These are phyloP conservation scores for Nasturtium officinale DNA, from an alignment of 345 rosid genomes.

Conservation along the genomic window DNA sequence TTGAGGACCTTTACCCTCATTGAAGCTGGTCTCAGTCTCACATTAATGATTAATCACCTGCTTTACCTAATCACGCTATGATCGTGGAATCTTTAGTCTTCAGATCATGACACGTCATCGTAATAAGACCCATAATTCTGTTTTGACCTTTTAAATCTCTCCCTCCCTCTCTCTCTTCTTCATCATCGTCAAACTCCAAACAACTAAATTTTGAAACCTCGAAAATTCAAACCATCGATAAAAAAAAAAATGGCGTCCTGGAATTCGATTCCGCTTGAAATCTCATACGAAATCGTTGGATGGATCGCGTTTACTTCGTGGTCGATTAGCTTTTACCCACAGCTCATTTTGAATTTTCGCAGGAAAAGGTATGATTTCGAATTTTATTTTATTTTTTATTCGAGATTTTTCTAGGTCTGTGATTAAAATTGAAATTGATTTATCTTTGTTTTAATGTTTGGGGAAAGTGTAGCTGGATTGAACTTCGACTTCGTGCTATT, in stretches of 20 bases:
- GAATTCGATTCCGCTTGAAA: constrained; percentile 78
- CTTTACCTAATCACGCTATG: neutral
- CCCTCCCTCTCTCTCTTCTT: neutral
- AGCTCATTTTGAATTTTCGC: constrained; percentile 75
- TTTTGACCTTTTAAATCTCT: neutral
- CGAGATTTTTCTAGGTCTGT: neutral
- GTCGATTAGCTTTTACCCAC: constrained; percentile 91
- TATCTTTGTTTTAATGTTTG: neutral
- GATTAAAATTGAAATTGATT: neutral
- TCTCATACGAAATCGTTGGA: constrained; percentile 64
- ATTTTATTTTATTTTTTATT: too few relatives aligned
- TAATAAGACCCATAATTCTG: constrained; percentile 1
- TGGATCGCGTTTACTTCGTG: constrained; percentile 83
- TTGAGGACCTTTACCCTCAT: too few relatives aligned
- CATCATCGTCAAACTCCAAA: neutral
- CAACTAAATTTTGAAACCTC: neutral
- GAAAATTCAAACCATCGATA: neutral
- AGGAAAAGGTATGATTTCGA: constrained; percentile 50
- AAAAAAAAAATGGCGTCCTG: constrained; percentile 60
- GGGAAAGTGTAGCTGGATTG: constrained; percentile 79
- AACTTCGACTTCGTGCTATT: constrained; percentile 85
- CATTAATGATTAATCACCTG: constrained; percentile 17
- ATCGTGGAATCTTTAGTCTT: neutral
- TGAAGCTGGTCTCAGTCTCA: neutral
- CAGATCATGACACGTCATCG: constrained; percentile 33